Evolutionary conservation across 805 yeast species (phyloP), one percentile per base, ranked within the genome.

Genomic region (Metschnikowia anglica): DNA sequence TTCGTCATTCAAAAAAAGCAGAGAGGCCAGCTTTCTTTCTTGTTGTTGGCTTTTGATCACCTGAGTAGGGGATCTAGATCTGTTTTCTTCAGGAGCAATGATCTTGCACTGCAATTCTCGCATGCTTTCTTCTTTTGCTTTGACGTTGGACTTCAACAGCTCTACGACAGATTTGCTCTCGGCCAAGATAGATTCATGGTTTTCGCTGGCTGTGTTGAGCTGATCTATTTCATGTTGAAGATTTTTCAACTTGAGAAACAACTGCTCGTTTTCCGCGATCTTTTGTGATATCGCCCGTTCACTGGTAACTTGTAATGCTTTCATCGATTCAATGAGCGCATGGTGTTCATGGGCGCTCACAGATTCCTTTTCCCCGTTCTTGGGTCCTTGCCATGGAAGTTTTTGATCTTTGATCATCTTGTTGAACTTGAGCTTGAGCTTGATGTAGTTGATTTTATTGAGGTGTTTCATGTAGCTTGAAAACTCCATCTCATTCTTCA

Each of bases 401-500:
- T 10, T 27, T n/a, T 36, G 31, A 30, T 42, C 50, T 19, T 18
- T 23, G 13, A 30, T 19, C 31, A 44, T 18, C 31, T 31, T 38
- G 38, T 44, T 51, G 41, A 28, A 36, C 21, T 39, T 41, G 32
- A 43, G 31, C 37, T 47, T 53, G 37, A 52, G 51, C 41, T 44
- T 48, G 27, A 44, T 13, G 23, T 43, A 51, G 34, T 43, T 47
- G 28, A 40, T 32, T 34, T 36, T 44, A 35, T 46, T 68, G 45
- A 77, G 65, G 38, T 74, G 67, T 37, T 75, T 76, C 51, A 79
- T 55, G 57, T 77, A 81, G 37, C 72, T 69, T 3, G 78, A 66
- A 52, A 83, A 83, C 37, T 80, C 83, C 28, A 80, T 63, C 55
- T 83, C 88, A 56, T 83, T 83, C 39, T 73, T 72, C 44, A 72